These are phyloP conservation scores for Sporothrix brasiliensis DNA, from an alignment of 2,329 filamentous ascomycete genomes.

Conservation along the genomic window DNA sequence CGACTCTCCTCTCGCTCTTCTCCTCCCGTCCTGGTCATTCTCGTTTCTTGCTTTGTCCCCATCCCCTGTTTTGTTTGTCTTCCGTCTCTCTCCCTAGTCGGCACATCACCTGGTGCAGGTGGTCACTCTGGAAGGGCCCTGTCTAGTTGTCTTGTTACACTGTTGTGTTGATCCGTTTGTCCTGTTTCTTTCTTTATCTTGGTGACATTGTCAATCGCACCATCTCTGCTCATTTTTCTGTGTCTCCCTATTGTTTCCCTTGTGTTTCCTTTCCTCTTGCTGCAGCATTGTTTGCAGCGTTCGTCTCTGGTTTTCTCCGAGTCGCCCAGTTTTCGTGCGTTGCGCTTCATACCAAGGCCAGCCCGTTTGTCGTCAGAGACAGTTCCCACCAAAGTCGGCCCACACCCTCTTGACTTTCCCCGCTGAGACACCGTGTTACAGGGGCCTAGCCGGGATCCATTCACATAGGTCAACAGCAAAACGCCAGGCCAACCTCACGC, in stretches of 20 bases:
- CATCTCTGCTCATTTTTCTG: background rate
- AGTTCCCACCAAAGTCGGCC: slow-evolving; percentile 4
- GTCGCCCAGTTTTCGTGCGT: background rate
- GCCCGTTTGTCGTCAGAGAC: slow-evolving; percentile 20
- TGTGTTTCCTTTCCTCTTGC: slow-evolving; percentile 5
- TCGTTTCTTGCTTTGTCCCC: too few species aligned
- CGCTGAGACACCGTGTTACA: slow-evolving; percentile 18
- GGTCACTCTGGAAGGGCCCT: background rate
- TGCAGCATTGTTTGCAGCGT: background rate
- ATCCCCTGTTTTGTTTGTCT: background rate
- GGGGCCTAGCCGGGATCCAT: slow-evolving; percentile 18
- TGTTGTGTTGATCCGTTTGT: background rate
- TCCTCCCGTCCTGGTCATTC: background rate
- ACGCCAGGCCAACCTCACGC: background rate
- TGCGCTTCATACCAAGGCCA: background rate
- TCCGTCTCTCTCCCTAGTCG: slow-evolving; percentile 1
- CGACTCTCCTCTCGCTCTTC: background rate
- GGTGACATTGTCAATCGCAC: background rate
- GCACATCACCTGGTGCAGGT: slow-evolving; percentile 8
- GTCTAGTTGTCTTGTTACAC: background rate
- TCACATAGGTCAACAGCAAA: background rate
- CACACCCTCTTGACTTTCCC: slow-evolving; percentile 6
- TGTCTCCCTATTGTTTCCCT: background rate
- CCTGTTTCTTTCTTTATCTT: background rate
- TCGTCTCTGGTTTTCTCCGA: slow-evolving; percentile 18